A percentile compares a stretch with the other conserved stretches of the same genome.
Evolutionary conservation across 129 eudicot genomes (phyloP).

Genomic region (Saposhnikovia divaricata): DNA sequence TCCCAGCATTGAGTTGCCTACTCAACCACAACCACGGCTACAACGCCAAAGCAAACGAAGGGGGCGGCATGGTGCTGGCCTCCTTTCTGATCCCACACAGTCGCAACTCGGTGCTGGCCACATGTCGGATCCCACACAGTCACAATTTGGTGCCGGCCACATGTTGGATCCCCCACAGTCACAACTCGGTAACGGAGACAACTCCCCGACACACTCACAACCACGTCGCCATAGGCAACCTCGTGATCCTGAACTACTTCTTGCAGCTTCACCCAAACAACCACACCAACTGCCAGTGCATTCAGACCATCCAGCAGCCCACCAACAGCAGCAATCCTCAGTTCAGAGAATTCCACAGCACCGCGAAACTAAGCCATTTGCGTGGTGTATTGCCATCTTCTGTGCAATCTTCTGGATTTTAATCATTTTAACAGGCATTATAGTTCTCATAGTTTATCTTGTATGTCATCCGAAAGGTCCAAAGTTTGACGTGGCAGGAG

Average conservation of each 20-base stretch:
- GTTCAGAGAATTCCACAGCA: slow-evolving; percentile 31
- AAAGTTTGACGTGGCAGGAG: slow-evolving; percentile 59
- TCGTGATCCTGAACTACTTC: slow-evolving; percentile 17
- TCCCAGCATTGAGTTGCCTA: background rate
- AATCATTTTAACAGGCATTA: slow-evolving; percentile 64
- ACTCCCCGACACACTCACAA: slow-evolving; percentile 10
- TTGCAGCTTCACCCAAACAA: background rate
- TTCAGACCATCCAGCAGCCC: slow-evolving; percentile 18
- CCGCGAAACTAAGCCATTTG: slow-evolving; percentile 34
- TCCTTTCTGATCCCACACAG: background rate
- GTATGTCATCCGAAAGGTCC: slow-evolving; percentile 66
- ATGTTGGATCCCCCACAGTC: slow-evolving; percentile 1
- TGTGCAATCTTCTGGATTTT: slow-evolving; percentile 80
- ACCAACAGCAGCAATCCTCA: slow-evolving; percentile 10
- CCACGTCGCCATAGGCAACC: slow-evolving; percentile 24
- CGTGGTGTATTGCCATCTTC: slow-evolving; percentile 64
- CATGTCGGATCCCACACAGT: background rate
- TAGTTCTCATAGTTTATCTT: slow-evolving; percentile 62
- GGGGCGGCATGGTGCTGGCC: slow-evolving; percentile 2
- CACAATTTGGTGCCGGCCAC: slow-evolving; percentile 1
- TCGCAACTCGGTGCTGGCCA: background rate
- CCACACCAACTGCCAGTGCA: slow-evolving; percentile 11
- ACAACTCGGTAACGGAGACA: background rate
- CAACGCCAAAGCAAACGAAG: slow-evolving; percentile 1
- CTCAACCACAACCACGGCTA: slow-evolving; percentile 1